Evolutionary conservation across 2,329 filamentous ascomycete species (phyloP).

Genomic region (Arthrobotrys pseudoclavata): DNA sequence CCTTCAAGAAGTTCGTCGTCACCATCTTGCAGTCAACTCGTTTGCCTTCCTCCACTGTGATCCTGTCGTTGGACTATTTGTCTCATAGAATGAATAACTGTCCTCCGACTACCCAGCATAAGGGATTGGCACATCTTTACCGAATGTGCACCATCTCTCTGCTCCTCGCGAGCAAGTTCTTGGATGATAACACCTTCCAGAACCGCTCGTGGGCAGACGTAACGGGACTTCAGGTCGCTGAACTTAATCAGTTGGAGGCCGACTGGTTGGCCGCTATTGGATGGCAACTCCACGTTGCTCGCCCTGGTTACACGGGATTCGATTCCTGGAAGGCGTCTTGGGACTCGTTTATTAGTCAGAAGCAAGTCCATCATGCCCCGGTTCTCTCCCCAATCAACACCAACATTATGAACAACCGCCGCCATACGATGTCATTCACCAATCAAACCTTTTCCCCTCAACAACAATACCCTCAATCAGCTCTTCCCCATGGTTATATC

Average conservation of each 20-base stretch:
- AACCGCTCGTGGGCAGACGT: slow-evolving; percentile 97
- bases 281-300: slow-evolving; percentile 89
- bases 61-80: slow-evolving; percentile 90
- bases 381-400: slow-evolving; percentile 75
- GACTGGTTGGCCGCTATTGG: slow-evolving; percentile 87
- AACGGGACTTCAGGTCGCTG: slow-evolving; percentile 85
- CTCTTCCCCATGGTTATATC: slow-evolving; percentile 57
- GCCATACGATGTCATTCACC: slow-evolving; percentile 68
- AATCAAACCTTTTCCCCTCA: slow-evolving; percentile 70
- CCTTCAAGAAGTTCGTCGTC: slow-evolving; percentile 89
- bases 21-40: slow-evolving; percentile 92
- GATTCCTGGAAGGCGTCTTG: slow-evolving; percentile 76
- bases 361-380: slow-evolving; percentile 64
- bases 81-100: slow-evolving; percentile 84
- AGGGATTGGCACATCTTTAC: slow-evolving; percentile 80
- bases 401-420: slow-evolving; percentile 69
- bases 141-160: slow-evolving; percentile 87
- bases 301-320: slow-evolving; percentile 80
- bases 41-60: slow-evolving; percentile 89
- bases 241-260: slow-evolving; percentile 87
- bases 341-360: slow-evolving; percentile 73
- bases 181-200: slow-evolving; percentile 97
- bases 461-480: slow-evolving; percentile 66
- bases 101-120: slow-evolving; percentile 72
- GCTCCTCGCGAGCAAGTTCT: slow-evolving; percentile 91